Base-by-base conservation (phyloP, 768 basidiomycete species). In the Podaxis sp. region DNA sequence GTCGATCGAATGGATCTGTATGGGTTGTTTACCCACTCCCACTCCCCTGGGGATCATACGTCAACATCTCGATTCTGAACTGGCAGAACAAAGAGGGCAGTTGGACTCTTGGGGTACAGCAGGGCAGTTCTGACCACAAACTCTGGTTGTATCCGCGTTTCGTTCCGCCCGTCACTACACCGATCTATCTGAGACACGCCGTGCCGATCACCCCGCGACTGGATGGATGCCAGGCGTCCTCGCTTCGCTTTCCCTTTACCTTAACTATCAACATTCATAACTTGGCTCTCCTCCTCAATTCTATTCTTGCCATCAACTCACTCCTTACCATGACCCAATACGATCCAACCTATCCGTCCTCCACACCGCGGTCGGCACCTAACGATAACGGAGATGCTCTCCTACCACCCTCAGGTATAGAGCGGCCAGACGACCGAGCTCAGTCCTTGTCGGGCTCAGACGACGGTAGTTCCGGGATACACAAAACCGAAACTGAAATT, bases 391-490 rank as follows among this genome's bases (percentile, higher is more conserved):
- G 53, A 22, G 60, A 56, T 30, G 33, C 44, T 26, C 36, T 62
- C 22, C 36, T 62, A 37, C 54, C 60, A n/a, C 54, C 46, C 33
- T 12, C 60, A 20, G n/a, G 30, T 53, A 64, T 37, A 33, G 75
- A 75, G 38, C 73, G 72, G 67, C 69, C 72, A 64, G 80, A 82
- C 60, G 82, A 82, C 65, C 78, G 76, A 56, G 80, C 77, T 10
- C 60, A 49, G 58, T 87, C 86, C 10, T 76, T 80, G 68, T 81
- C 84, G 6, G 82, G 79, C 62, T 86, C 86, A 62, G 87, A 87
- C 64, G 86, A 87, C 66, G 84, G 83, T 36, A 74, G 67, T 61
- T 77, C 75, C 66, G 66, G 72, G 44, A 64, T 75, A 64, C 79
- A 80, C 53, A 84, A 77, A 73, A 73, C 68, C 49, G 84, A 84